Evolutionary conservation across 352 stramenopile species (phyloP).

Genomic region (Nothophytophthora sp.): DNA sequence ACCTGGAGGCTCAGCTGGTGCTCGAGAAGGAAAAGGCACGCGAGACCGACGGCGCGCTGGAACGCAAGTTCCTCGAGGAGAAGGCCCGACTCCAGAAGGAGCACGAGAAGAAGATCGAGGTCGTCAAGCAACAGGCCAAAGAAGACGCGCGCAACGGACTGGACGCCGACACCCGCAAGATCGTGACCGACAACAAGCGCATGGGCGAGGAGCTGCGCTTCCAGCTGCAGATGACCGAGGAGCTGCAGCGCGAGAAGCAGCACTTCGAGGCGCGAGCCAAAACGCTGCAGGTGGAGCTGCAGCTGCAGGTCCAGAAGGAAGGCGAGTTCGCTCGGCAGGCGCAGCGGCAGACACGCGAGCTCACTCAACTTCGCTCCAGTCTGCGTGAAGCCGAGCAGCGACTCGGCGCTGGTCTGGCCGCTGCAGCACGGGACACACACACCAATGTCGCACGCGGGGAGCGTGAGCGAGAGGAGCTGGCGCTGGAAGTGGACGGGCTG

Average conservation of each 20-base stretch:
- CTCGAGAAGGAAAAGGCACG: conserved; percentile 49
- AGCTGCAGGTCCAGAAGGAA: conserved; percentile 86
- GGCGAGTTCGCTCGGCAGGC: conserved; percentile 83
- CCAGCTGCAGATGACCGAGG: conserved; percentile 89
- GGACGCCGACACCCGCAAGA: conserved; percentile 90
- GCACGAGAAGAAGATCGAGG: conserved; percentile 83
- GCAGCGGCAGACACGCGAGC: conserved; percentile 73
- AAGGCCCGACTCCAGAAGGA: conserved; percentile 85
- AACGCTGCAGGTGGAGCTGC: conserved; percentile 68
- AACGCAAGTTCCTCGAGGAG: conserved; percentile 90
- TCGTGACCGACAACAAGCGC: conserved; percentile 91
- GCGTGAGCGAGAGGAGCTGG: conserved; percentile 81
- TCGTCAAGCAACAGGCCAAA: conserved; percentile 87
- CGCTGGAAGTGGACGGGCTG: conserved; percentile 85
- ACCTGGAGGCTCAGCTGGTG: conserved; percentile 65
- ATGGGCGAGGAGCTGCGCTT: conserved; percentile 94
- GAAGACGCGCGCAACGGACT: conserved; percentile 90
- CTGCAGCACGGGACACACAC: conserved; percentile 72
- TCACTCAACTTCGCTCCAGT: conserved; percentile 67
- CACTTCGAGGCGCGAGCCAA: conserved; percentile 63
- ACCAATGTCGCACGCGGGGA: conserved; percentile 42
- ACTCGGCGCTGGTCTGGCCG: conserved; percentile 65
- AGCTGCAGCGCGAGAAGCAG: conserved; percentile 85
- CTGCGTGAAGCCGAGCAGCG: conserved; percentile 79
- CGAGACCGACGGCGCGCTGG: conserved; percentile 62